Evolutionary conservation across 2,329 filamentous ascomycete genomes (phyloP).

Genomic region (Arthrobotrys iridis): DNA sequence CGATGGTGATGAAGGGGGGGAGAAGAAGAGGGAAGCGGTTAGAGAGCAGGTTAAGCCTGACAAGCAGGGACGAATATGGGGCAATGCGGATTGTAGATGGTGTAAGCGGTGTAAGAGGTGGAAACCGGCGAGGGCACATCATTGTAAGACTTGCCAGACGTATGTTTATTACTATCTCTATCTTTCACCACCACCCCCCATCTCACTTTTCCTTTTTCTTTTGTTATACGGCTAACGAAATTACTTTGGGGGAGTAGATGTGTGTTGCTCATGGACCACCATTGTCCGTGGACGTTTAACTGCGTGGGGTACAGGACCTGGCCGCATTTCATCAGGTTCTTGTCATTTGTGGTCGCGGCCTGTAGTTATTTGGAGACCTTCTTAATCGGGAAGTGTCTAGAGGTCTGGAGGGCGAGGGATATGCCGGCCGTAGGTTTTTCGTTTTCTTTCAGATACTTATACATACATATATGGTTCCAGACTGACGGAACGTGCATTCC

Average conservation of each 20-base stretch:
- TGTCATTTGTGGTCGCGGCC: slow-evolving; percentile 73
- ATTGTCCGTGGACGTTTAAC: slow-evolving; percentile 85
- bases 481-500: neutral
- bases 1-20: slow-evolving; percentile 50
- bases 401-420: slow-evolving; percentile 73
- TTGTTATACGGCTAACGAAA: neutral
- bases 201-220: neutral
- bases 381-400: slow-evolving; percentile 69
- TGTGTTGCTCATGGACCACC: slow-evolving; percentile 74
- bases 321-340: slow-evolving; percentile 82
- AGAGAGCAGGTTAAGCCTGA: slow-evolving; percentile 50
- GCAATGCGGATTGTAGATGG: slow-evolving; percentile 66
- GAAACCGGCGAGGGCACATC: slow-evolving; percentile 81
- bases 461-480: neutral
- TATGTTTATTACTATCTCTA: no score
- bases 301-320: slow-evolving; percentile 85
- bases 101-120: slow-evolving; percentile 78
- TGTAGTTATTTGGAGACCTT: slow-evolving; percentile 72
- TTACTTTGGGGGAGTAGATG: slow-evolving; percentile 13
- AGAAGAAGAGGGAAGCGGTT: slow-evolving; percentile 58
- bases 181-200: no score
- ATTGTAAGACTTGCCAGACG: slow-evolving; percentile 79
- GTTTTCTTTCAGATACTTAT: neutral
- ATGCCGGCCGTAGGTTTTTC: slow-evolving; percentile 68
- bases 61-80: slow-evolving; percentile 45